These are phyloP conservation scores for Phytophthora hibernalis DNA, from an alignment of 352 stramenopile genomes.

Conservation along the genomic window DNA sequence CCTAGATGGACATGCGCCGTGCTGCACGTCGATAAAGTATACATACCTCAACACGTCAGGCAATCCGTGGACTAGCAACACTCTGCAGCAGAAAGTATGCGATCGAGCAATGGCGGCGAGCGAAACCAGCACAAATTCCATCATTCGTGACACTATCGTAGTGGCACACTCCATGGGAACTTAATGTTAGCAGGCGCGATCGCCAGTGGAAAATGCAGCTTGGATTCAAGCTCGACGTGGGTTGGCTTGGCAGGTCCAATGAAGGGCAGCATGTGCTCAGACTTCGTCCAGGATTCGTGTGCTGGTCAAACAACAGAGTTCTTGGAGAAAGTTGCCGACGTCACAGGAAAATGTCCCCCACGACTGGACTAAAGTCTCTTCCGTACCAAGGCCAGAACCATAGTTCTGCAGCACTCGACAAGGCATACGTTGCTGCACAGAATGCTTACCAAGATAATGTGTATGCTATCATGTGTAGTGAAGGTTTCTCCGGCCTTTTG, in stretches of 20 bases:
- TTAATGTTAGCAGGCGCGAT: constrained; percentile 40
- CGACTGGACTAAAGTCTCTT: constrained; percentile 31
- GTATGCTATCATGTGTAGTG: constrained; percentile 39
- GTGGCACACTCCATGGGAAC: constrained; percentile 51
- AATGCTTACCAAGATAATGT: constrained; percentile 34
- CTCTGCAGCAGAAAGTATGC: constrained; percentile 42
- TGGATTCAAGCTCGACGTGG: constrained; percentile 42
- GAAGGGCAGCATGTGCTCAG: constrained; percentile 47
- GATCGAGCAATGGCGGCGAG: constrained; percentile 28
- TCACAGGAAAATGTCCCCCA: constrained; percentile 44
- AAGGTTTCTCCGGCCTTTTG: constrained; percentile 26
- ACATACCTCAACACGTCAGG: constrained; percentile 40
- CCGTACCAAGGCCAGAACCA: constrained; percentile 33
- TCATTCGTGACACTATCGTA: constrained; percentile 40
- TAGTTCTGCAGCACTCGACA: constrained; percentile 14
- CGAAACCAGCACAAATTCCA: constrained; percentile 16
- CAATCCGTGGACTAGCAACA: constrained; percentile 35
- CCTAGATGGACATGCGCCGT: constrained; percentile 35
- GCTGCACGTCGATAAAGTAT: constrained; percentile 41
- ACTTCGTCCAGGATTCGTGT: constrained; percentile 44
- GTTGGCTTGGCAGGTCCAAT: constrained; percentile 43
- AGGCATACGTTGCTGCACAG: constrained; percentile 32
- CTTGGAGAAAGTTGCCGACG: constrained; percentile 27
- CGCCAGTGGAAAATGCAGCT: constrained; percentile 42
- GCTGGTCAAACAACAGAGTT: constrained; percentile 23